Percentiles rank a stretch among this genome's conserved stretches.
Conservation (phyloP, 2,329 filamentous ascomycete species). For the Cordyceps cicadae region DNA sequence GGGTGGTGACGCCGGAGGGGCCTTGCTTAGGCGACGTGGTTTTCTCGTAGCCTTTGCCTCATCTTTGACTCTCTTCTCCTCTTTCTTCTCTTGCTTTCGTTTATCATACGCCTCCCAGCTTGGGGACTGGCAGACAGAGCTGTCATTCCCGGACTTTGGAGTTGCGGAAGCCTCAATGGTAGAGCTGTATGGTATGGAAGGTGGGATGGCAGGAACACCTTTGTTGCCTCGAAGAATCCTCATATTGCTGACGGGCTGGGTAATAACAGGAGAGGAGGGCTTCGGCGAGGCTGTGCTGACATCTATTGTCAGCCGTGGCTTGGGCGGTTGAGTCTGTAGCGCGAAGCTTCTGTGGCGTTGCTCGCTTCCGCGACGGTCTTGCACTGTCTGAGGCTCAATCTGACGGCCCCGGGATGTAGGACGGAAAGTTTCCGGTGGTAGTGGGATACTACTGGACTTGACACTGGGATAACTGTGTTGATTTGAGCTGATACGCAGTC, state of each 20-base stretch:
- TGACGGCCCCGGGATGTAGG: not conserved
- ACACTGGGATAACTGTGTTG: not conserved
- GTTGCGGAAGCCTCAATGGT: slow-evolving; percentile 3
- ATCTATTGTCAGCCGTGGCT: slow-evolving; percentile 9
- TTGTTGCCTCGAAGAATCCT: slow-evolving; percentile 2
- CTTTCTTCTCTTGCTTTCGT: slow-evolving; percentile 46
- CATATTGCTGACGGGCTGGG: not conserved
- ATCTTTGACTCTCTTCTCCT: slow-evolving; percentile 32
- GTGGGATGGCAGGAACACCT: not conserved
- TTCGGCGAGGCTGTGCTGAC: not conserved
- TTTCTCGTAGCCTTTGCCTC: slow-evolving; percentile 29
- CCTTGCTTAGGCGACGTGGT: slow-evolving; percentile 25
- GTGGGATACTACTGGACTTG: not conserved
- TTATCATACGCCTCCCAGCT: slow-evolving; percentile 52
- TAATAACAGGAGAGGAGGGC: not conserved
- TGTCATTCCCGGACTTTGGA: slow-evolving; percentile 14
- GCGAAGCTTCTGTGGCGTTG: slow-evolving; percentile 7
- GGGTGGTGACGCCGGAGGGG: slow-evolving; percentile 20
- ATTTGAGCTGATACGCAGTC: slow-evolving; percentile 2
- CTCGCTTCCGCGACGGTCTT: slow-evolving; percentile 4
- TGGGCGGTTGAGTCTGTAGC: slow-evolving; percentile 1
- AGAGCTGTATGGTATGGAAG: slow-evolving; percentile 11
- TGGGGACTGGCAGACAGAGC: slow-evolving; percentile 50
- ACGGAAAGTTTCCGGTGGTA: not conserved
- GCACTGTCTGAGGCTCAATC: not conserved